Evolutionary conservation across 441 rosid species (phyloP), one percentile per base, ranked within the genome.

Genomic region (Eutrema salsugineum): DNA sequence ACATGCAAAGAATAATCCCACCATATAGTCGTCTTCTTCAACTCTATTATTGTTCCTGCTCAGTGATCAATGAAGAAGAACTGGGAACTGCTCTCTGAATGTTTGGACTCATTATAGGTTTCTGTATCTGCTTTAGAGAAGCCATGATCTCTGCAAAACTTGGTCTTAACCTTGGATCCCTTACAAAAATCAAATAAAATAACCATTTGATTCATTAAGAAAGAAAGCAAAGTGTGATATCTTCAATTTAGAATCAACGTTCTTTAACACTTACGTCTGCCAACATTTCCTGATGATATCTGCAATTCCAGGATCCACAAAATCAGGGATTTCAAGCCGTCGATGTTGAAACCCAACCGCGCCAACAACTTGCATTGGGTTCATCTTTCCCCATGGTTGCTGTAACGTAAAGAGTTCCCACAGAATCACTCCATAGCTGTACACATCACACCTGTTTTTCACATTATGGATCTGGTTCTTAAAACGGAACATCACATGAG

Each of bases 311-410:
- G 98, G 93, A 80, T 93, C 92, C 79, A 88, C 66, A 75, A 69
- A 54, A 60, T 84, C 82, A 3, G 98, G 97, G 72, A 93, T 90
- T 50, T 88, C 93, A 2, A 93, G 91, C 24, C 93, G 83, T 10
- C 98, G 95, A 66, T 90, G 98, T 77, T 93, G 98, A 77, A 87
- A 93, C 50, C 98, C 98, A 47, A 93, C 98, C 0, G 98, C 98
- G 42, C 98, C 98, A 33, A 93, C 98, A 28, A 93, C 98, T 80
- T 93, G 98, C 98, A 93, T 93, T n/a, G 98, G 91, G 72, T 93
- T 93, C 98, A 93, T 90, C 78, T 96, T 96, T 27, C 94, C 90
- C 98, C 98, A 93, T 33, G 98, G 98, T 60, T 90, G 97, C 68
- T 75, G 86, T 66, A 90, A 48, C 3, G 97, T 93, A 57, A 71